Evolutionary conservation across 208 protist species (phyloP).

Genomic region (Leishmania martiniquensis): DNA sequence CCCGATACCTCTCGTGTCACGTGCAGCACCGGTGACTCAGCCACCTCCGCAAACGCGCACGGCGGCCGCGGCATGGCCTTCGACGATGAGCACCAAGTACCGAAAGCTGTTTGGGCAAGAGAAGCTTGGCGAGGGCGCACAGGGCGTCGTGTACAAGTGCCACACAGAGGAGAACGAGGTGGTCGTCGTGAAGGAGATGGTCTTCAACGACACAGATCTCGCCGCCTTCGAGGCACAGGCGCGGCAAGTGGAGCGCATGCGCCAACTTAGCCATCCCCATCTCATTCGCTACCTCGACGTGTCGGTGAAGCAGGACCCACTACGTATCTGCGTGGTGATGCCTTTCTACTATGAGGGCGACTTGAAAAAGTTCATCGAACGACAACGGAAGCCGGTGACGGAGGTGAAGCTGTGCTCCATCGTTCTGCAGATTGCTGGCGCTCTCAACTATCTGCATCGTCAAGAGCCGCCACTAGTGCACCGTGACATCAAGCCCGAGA

Average conservation of each 20-base stretch:
- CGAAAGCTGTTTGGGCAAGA: constrained; percentile 34
- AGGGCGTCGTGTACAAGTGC: constrained; percentile 85
- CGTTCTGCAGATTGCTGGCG: constrained; percentile 76
- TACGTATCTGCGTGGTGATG: constrained; percentile 79
- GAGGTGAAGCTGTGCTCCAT: constrained; percentile 79
- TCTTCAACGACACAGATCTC: constrained; percentile 48
- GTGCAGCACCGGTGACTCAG: neutral
- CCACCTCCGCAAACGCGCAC: constrained; percentile 18
- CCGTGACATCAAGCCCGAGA: constrained; percentile 91
- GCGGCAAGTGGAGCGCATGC: constrained; percentile 71
- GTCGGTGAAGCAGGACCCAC: constrained; percentile 43
- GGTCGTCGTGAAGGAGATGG: constrained; percentile 86
- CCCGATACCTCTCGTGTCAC: constrained; percentile 26
- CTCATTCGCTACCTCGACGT: constrained; percentile 88
- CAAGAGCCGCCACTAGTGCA: constrained; percentile 83
- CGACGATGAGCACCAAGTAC: constrained; percentile 50
- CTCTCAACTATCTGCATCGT: constrained; percentile 82
- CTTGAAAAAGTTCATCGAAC: constrained; percentile 62
- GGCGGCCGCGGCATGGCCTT: constrained; percentile 7
- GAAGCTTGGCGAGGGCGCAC: constrained; percentile 76
- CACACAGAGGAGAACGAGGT: constrained; percentile 64
- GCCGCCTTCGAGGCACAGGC: constrained; percentile 48
- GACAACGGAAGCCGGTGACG: constrained; percentile 51
- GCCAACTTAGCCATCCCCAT: constrained; percentile 72
- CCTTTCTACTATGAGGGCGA: constrained; percentile 86